Evolutionary conservation across 371 early-diverging fungal species (phyloP).

Genomic region (Rhizopus sp.): DNA sequence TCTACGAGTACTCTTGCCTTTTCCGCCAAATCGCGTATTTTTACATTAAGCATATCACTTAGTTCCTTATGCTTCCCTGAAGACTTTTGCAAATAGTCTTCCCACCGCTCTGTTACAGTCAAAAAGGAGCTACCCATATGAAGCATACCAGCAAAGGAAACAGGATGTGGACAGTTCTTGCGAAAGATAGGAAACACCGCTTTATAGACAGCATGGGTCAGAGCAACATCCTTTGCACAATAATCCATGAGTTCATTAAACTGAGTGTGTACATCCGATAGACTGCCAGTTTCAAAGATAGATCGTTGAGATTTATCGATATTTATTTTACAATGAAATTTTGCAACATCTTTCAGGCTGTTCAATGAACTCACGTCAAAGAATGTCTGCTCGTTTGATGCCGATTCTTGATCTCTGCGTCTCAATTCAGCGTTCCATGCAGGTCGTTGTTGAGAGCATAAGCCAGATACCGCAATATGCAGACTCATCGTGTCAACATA

Average conservation of each 20-base stretch:
- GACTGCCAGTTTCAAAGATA: constrained; percentile 63
- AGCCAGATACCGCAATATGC: constrained; percentile 89
- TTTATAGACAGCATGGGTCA: constrained; percentile 77
- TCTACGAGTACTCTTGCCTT: constrained; percentile 55
- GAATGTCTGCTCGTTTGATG: constrained; percentile 35
- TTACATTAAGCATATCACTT: constrained; percentile 56
- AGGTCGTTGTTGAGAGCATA: constrained; percentile 88
- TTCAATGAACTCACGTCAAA: constrained; percentile 80
- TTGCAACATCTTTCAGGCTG: constrained; percentile 76
- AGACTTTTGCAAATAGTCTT: constrained; percentile 59
- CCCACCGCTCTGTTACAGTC: constrained; percentile 82
- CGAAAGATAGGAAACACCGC: constrained; percentile 72
- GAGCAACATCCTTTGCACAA: constrained; percentile 88
- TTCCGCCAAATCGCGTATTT: constrained; percentile 68
- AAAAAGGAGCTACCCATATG: constrained; percentile 88
- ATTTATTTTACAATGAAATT: constrained; percentile 71
- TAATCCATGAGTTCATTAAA: constrained; percentile 78
- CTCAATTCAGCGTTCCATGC: constrained; percentile 76
- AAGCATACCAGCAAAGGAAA: constrained; percentile 90
- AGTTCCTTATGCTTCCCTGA: constrained; percentile 61
- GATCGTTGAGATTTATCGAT: constrained; percentile 80
- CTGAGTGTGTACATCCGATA: constrained; percentile 54
- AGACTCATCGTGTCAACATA: constrained; percentile 95
- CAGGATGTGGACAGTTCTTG: constrained; percentile 90
- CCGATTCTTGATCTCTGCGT: constrained; percentile 27